phyloP scores from a whole-genome alignment of 805 yeast genomes.

The Ogataea haglerorum region DNA sequence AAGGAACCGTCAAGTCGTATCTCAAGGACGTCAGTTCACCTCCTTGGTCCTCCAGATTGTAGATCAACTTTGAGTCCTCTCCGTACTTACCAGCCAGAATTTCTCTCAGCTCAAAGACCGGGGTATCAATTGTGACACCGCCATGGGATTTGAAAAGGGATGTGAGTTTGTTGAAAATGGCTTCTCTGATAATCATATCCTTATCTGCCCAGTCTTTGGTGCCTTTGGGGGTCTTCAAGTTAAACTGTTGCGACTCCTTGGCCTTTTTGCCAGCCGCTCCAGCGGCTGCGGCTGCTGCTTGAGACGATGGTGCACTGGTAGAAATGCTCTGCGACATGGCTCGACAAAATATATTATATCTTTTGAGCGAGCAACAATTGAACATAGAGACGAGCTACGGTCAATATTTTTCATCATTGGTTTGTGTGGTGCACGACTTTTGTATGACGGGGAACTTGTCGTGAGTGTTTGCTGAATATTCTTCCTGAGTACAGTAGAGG shows the following conservation, averaged over 20 bases:
- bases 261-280: slow-evolving; percentile 31
- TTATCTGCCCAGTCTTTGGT: slow-evolving; percentile 98
- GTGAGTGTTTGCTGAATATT: not conserved
- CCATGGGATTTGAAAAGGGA: slow-evolving; percentile 90
- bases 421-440: slow-evolving; percentile 8
- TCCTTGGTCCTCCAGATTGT: slow-evolving; percentile 97
- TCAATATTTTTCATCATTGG: slow-evolving; percentile 2
- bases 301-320: slow-evolving; percentile 1
- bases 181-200: slow-evolving; percentile 94
- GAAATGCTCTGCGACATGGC: slow-evolving; percentile 11
- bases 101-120: slow-evolving; percentile 94
- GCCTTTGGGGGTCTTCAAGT: slow-evolving; percentile 94
- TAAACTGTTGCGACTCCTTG: slow-evolving; percentile 54
- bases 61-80: slow-evolving; percentile 95
- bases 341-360: slow-evolving; percentile 6
- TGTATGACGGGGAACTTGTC: not conserved
- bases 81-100: slow-evolving; percentile 97
- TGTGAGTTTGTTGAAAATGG: slow-evolving; percentile 71
- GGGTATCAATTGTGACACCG: slow-evolving; percentile 97
- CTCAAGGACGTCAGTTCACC: slow-evolving; percentile 95
- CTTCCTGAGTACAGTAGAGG: not conserved
- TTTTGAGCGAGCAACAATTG: slow-evolving; percentile 12
- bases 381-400: slow-evolving; percentile 4
- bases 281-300: not conserved
- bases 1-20: slow-evolving; percentile 97